A percentile compares a stretch with the other conserved stretches of the same genome.
These are phyloP conservation scores for Aphanomyces cochlioides DNA, from an alignment of 352 stramenopile species.

Conservation along the genomic window DNA sequence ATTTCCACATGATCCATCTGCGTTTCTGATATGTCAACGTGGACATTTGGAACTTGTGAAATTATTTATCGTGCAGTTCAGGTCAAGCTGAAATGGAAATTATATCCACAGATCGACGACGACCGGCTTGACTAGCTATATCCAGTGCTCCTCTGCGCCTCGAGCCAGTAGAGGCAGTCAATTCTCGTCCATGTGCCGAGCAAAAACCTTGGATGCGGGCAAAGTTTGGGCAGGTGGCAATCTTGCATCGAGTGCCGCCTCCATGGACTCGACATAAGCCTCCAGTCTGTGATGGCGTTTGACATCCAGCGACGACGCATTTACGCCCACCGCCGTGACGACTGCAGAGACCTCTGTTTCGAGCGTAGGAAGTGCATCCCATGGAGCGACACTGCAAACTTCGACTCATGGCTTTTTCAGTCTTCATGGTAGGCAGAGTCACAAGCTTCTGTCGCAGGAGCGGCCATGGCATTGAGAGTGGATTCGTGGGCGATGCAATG, in stretches of 20 bases:
- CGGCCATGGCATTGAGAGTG: too few relatives aligned
- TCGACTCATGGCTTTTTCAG: background rate
- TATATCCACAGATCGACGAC: background rate
- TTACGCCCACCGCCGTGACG: conserved; percentile 25
- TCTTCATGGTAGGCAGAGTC: too few relatives aligned
- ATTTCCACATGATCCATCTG: too few relatives aligned
- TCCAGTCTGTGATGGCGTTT: conserved; percentile 72
- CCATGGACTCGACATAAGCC: conserved; percentile 83
- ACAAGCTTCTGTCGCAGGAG: too few relatives aligned
- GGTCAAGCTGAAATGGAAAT: too few relatives aligned
- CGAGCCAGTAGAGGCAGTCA: background rate
- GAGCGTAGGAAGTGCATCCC: conserved; percentile 23
- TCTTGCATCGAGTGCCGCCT: conserved; percentile 78
- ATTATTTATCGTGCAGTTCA: too few relatives aligned
- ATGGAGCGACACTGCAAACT: background rate
- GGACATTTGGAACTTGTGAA: too few relatives aligned
- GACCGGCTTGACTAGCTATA: background rate
- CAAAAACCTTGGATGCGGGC: conserved; percentile 75
- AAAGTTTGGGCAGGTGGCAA: conserved; percentile 81
- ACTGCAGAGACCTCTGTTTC: conserved; percentile 22
- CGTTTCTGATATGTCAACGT: background rate
- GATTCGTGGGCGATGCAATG: too few relatives aligned
- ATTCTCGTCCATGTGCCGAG: conserved; percentile 52
- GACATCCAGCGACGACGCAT: conserved; percentile 55
- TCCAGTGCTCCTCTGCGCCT: background rate